These are phyloP conservation scores for Xylaria arbuscula DNA, from an alignment of 2,329 filamentous ascomycete species.

Conservation along the genomic window DNA sequence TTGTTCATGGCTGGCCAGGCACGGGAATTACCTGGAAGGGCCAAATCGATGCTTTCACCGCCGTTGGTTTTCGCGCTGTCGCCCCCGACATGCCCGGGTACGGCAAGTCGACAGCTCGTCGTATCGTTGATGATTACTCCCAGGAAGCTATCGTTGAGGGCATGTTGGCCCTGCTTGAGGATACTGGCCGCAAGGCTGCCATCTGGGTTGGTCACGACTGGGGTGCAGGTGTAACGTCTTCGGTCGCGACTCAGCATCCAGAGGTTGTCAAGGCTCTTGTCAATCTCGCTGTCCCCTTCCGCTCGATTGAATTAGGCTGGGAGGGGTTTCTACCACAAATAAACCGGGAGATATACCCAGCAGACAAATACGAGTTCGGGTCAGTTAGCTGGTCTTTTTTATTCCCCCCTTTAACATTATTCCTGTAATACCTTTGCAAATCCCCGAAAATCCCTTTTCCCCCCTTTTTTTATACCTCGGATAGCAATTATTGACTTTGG, in stretches of 20 bases:
- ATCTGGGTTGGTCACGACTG: slow-evolving; percentile 63
- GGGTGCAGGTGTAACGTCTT: slow-evolving; percentile 48
- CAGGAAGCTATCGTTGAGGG: slow-evolving; percentile 51
- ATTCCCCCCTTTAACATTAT: too few relatives aligned
- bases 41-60: slow-evolving; percentile 47
- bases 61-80: slow-evolving; percentile 50
- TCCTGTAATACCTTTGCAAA: too few relatives aligned
- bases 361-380: slow-evolving; percentile 53
- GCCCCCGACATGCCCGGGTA: slow-evolving; percentile 53
- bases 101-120: slow-evolving; percentile 51
- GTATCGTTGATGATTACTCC: slow-evolving; percentile 46
- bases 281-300: slow-evolving; percentile 55
- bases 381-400: too few relatives aligned
- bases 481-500: too few relatives aligned
- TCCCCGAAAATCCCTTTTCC: too few relatives aligned
- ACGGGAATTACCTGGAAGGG: slow-evolving; percentile 50
- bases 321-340: slow-evolving; percentile 50
- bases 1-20: slow-evolving; percentile 54
- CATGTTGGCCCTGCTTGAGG: slow-evolving; percentile 50
- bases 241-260: slow-evolving; percentile 47
- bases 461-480: too few relatives aligned
- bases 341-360: slow-evolving; percentile 59
- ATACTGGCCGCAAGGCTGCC: slow-evolving; percentile 51
- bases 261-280: slow-evolving; percentile 44
- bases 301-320: slow-evolving; percentile 55